Percentiles rank a stretch among this genome's conserved stretches.
phyloP scores from a whole-genome alignment of 2,329 filamentous ascomycete species.

The Teratosphaeria epicoccoides region DNA sequence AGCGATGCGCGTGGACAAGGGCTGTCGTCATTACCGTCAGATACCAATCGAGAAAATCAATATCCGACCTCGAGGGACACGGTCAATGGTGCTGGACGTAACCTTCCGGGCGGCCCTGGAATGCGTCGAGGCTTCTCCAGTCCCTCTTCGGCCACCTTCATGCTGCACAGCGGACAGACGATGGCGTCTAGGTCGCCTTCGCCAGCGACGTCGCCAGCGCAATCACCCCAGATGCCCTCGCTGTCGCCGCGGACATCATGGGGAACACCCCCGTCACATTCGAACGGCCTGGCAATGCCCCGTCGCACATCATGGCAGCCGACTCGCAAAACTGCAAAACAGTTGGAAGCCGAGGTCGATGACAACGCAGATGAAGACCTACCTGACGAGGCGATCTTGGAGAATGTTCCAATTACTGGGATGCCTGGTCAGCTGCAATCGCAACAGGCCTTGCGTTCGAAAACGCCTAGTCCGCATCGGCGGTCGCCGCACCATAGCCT shows the following conservation, averaged over 20 bases:
- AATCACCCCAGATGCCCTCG: constrained; percentile 16
- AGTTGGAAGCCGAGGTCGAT: constrained; percentile 70
- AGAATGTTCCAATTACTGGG: constrained; percentile 74
- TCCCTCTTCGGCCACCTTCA: constrained; percentile 21
- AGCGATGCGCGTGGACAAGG: background rate
- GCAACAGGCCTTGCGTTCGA: constrained; percentile 8
- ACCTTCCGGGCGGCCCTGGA: constrained; percentile 27
- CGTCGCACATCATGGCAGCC: constrained; percentile 54
- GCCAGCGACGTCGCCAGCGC: constrained; percentile 17
- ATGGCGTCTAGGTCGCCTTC: constrained; percentile 24
- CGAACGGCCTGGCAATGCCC: background rate
- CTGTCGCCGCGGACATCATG: constrained; percentile 5
- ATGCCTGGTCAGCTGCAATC: constrained; percentile 23
- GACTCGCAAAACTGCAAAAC: constrained; percentile 54
- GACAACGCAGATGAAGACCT: constrained; percentile 60
- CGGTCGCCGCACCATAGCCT: constrained; percentile 19
- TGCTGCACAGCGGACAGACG: constrained; percentile 9
- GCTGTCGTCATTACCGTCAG: background rate
- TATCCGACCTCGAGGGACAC: constrained; percentile 33
- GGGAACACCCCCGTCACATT: constrained; percentile 5
- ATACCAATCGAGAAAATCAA: constrained; percentile 5
- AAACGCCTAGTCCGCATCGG: constrained; percentile 27
- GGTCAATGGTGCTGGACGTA: constrained; percentile 26
- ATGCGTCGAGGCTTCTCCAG: constrained; percentile 32
- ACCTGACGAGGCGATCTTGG: constrained; percentile 66